Conservation (phyloP, 352 stramenopile genomes). For the Lagenidium sp. region DNA sequence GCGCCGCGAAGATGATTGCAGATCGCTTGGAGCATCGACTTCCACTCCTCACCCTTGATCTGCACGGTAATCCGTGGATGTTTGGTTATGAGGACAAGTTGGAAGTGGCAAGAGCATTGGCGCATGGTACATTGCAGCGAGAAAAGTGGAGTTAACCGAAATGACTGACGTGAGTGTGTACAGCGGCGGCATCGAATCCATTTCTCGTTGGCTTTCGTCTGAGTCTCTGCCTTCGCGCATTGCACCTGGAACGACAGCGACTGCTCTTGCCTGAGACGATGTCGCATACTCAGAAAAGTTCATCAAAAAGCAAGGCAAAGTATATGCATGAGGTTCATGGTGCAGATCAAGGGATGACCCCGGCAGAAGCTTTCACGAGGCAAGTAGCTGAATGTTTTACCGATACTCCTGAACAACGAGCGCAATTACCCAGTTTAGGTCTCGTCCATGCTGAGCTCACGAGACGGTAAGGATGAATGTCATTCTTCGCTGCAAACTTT, state of each 20-base stretch:
- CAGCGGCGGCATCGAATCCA: constrained; percentile 2
- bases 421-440: too few relatives aligned
- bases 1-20: constrained; percentile 15
- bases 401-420: too few relatives aligned
- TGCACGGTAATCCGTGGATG: constrained; percentile 24
- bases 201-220: constrained; percentile 5
- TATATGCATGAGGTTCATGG: background rate
- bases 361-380: constrained; percentile 9
- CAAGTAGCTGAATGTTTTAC: constrained; percentile 1
- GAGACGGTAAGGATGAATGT: constrained; percentile 11
- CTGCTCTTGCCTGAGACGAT: background rate
- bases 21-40: constrained; percentile 20
- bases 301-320: background rate
- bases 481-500: constrained; percentile 3
- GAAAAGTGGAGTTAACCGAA: too few relatives aligned
- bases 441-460: constrained; percentile 18
- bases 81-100: constrained; percentile 21
- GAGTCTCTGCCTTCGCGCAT: background rate
- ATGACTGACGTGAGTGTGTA: too few relatives aligned
- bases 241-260: constrained; percentile 6
- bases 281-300: background rate
- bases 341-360: background rate
- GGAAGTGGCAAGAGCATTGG: constrained; percentile 13
- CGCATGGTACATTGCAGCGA: background rate
- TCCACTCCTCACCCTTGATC: constrained; percentile 18